Conservation (phyloP, 106 monocot genomes). For the Allium cepa region DNA sequence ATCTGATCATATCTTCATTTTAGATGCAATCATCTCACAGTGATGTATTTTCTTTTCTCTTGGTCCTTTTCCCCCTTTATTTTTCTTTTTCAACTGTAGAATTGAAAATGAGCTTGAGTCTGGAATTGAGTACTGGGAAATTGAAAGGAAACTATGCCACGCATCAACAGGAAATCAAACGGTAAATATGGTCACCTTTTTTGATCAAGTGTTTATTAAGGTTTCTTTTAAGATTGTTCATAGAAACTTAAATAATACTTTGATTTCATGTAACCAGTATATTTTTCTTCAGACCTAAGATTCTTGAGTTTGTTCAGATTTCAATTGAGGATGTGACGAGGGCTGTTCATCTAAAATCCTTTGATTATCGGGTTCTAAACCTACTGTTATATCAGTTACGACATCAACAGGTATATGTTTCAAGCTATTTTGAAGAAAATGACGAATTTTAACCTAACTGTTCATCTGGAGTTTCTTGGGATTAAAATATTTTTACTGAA, state of each 20-base stretch:
- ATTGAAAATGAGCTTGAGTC: conserved; percentile 47
- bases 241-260: too few species aligned
- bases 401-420: conserved; percentile 43
- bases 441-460: too few species aligned
- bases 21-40: neutral
- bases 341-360: conserved; percentile 74
- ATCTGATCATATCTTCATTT: neutral
- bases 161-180: conserved; percentile 35
- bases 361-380: conserved; percentile 70
- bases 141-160: conserved; percentile 80
- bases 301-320: conserved; percentile 25
- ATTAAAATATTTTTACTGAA: too few species aligned
- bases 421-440: too few species aligned
- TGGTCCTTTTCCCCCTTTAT: neutral
- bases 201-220: too few species aligned
- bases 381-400: conserved; percentile 61
- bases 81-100: conserved; percentile 21
- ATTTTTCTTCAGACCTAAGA: too few species aligned
- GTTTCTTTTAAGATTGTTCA: too few species aligned
- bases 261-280: too few species aligned
- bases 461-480: too few species aligned
- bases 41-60: neutral
- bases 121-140: conserved; percentile 78
- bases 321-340: conserved; percentile 56
- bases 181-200: conserved; percentile 10